Percentiles rank a stretch among this genome's conserved stretches.
These are phyloP conservation scores for Pistacia atlantica DNA, from an alignment of 345 rosid genomes.

Conservation along the genomic window DNA sequence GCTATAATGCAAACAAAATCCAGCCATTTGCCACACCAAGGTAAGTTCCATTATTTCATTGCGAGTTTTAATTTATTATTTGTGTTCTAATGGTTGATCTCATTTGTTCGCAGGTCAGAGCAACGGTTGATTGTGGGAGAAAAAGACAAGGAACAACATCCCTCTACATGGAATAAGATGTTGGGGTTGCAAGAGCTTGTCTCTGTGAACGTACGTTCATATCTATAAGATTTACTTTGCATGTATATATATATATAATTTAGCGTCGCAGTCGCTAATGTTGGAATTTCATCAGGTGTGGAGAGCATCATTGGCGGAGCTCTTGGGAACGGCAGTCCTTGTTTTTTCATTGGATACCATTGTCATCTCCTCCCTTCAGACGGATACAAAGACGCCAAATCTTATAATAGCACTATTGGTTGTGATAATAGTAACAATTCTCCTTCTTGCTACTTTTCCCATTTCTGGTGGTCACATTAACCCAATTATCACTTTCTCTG, in stretches of 20 bases:
- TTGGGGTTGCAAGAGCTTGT: constrained; percentile 29
- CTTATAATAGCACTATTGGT: constrained; percentile 28
- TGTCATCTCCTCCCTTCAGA: constrained; percentile 34
- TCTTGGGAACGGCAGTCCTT: constrained; percentile 29
- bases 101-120: constrained; percentile 11
- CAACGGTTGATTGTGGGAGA: background rate
- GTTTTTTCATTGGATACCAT: constrained; percentile 37
- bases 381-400: constrained; percentile 25
- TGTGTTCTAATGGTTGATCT: background rate
- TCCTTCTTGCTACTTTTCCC: constrained; percentile 38
- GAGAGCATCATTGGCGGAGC: constrained; percentile 42
- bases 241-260: background rate
- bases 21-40: constrained; percentile 26
- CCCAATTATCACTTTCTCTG: constrained; percentile 38
- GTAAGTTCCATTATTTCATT: constrained; percentile 6
- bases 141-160: constrained; percentile 12
- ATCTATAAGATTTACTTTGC: background rate
- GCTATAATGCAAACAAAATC: constrained; percentile 12
- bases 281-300: constrained; percentile 22
- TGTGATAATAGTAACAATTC: constrained; percentile 21
- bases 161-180: background rate
- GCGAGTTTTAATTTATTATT: background rate
- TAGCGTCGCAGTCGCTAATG: background rate
- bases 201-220: constrained; percentile 30
- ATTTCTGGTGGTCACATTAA: constrained; percentile 49